Evolutionary conservation across 1,284 basidiomycete species (phyloP), one percentile per base, ranked within the genome.

Genomic region (Tylopilus sp.): DNA sequence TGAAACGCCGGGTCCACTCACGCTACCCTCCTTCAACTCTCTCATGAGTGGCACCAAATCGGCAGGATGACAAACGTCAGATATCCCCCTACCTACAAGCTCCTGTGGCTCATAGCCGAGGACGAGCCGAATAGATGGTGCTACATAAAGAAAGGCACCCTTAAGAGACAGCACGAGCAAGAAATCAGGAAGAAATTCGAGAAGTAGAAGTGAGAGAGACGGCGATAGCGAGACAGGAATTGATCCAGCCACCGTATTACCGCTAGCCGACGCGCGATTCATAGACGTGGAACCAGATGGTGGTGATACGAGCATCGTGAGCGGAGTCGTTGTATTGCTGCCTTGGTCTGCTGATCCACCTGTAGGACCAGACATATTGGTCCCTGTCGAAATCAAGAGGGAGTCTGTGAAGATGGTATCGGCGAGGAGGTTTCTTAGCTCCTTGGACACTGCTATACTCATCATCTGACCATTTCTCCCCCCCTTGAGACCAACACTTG

Each of bases 1-100:
- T 37, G 47, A 30, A 40, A 39, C 33, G 44, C 47, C 37, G 34
- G 61, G 51, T 14, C 64, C 64, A 18, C 68, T 71, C 8, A 75
- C 64, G 28, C 77, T 81, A 29, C 78, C 77, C 61, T 96, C 94
- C 69, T 97, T 97, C 55, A 97, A 77, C 71, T 95, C 92, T 38
- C 94, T 82, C 79, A 91, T 88, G 56, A 96, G 80, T 0, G 93
- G 92, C 1, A 95, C 88, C 34, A 93, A 77, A 65, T 98, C 94
- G 46, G 87, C 87, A 0, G 87, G 87, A 65, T 96, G 92, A 56
- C 91, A 92, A 53, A 92, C 74, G 65, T 93, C 84, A 41, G 81
- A 73, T 56, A 96, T 73, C 35, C 80, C 77, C 65, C 81, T 82
- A 48, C 91, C 91, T 24, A 93, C 76, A 50, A 97, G 80, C 55